Conservation (phyloP, 2,329 filamentous ascomycete species). For the Drechslerella dactyloides region DNA sequence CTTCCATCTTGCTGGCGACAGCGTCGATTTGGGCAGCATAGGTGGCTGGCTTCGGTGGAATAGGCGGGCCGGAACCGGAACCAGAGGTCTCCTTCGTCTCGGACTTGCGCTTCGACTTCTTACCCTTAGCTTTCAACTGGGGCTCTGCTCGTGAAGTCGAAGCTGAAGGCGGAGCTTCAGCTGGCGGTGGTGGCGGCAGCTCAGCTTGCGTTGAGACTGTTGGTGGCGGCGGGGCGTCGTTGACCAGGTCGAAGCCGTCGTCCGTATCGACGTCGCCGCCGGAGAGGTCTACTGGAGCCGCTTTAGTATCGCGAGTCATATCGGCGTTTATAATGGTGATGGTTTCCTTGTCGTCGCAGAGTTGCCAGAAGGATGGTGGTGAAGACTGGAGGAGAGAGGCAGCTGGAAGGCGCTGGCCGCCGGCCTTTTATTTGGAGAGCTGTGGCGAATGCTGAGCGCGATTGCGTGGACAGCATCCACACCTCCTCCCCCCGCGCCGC, state of each 20-base stretch:
- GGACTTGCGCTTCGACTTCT: not conserved
- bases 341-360: not conserved
- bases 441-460: conserved; percentile 29
- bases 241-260: conserved; percentile 44
- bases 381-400: conserved; percentile 4
- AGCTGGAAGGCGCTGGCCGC: not conserved
- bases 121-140: not conserved
- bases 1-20: conserved; percentile 21
- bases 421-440: not conserved
- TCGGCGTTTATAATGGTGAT: conserved; percentile 6
- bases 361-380: conserved; percentile 2
- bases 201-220: conserved; percentile 39
- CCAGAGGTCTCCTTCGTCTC: not conserved
- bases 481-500: not conserved
- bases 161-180: conserved; percentile 13
- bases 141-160: not conserved
- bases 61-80: conserved; percentile 13
- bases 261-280: conserved; percentile 26
- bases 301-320: conserved; percentile 22
- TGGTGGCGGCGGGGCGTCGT: conserved; percentile 46
- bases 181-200: not conserved
- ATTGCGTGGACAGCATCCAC: conserved; percentile 19
- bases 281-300: not conserved
- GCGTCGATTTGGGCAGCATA: conserved; percentile 31
- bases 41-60: conserved; percentile 35